These are phyloP conservation scores for Pythium diclinum DNA, from an alignment of 352 stramenopile genomes.

Conservation along the genomic window DNA sequence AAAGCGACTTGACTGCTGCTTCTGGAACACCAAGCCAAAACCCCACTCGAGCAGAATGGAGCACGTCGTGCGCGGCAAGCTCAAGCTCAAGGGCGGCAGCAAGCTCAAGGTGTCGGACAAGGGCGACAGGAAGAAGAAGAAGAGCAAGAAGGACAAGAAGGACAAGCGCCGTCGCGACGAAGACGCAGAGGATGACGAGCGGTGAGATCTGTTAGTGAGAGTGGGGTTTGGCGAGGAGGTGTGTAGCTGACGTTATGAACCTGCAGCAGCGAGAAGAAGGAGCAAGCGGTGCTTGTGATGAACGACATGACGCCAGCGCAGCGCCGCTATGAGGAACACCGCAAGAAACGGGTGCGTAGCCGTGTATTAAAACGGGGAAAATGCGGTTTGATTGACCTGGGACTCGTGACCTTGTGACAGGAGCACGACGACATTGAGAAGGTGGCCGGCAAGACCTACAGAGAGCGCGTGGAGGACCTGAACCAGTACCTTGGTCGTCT, in stretches of 20 bases:
- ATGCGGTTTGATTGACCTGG: not conserved
- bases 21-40: not conserved
- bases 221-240: not conserved
- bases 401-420: conserved; percentile 25
- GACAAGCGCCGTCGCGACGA: conserved; percentile 10
- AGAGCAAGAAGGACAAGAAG: conserved; percentile 37
- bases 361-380: not conserved
- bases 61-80: conserved; percentile 80
- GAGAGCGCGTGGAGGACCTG: conserved; percentile 94
- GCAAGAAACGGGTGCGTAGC: conserved; percentile 70
- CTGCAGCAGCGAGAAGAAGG: conserved; percentile 6
- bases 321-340: conserved; percentile 70
- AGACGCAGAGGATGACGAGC: conserved; percentile 4
- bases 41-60: conserved; percentile 40
- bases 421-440: conserved; percentile 88
- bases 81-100: conserved; percentile 69
- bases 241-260: not conserved
- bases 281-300: conserved; percentile 29
- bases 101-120: conserved; percentile 61
- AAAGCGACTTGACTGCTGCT: conserved; percentile 1
- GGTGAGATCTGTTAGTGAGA: not conserved
- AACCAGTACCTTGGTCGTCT: conserved; percentile 94
- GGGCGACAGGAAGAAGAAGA: conserved; percentile 58
- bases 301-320: conserved; percentile 73
- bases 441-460: conserved; percentile 83